phyloP scores from a whole-genome alignment of 495 filamentous ascomycete genomes.

The Acidiella bohemica region DNA sequence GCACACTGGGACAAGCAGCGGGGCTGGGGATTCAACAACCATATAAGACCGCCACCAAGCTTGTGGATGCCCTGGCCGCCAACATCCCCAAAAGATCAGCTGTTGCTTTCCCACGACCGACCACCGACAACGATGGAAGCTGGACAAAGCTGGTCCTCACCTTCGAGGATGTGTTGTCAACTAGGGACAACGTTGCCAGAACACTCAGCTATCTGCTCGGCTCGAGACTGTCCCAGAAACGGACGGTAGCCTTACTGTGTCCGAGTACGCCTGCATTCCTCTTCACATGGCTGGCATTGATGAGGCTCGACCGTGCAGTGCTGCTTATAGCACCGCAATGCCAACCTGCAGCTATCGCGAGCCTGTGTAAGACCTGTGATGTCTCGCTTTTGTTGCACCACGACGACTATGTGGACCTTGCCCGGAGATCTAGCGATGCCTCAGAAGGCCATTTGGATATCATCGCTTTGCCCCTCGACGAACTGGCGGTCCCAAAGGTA shows the following conservation, averaged over 20 bases:
- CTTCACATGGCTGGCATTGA: constrained; percentile 40
- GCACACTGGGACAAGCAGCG: constrained; percentile 38
- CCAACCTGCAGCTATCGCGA: constrained; percentile 29
- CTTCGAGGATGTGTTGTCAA: constrained; percentile 20
- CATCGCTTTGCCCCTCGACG: neutral
- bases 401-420: constrained; percentile 21
- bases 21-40: constrained; percentile 19
- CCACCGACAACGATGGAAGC: neutral
- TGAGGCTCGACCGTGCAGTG: constrained; percentile 35
- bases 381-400: constrained; percentile 29
- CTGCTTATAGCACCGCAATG: constrained; percentile 45
- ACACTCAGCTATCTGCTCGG: neutral
- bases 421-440: constrained; percentile 1
- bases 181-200: constrained; percentile 8
- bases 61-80: constrained; percentile 34
- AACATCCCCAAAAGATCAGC: constrained; percentile 26
- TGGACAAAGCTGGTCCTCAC: constrained; percentile 20
- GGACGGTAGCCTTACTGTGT: constrained; percentile 35
- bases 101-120: constrained; percentile 30
- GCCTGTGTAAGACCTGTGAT: constrained; percentile 33
- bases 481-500: neutral
- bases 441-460: neutral
- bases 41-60: constrained; percentile 33
- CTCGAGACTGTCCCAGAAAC: neutral
- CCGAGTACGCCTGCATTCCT: constrained; percentile 38